phyloP scores from a whole-genome alignment of 345 rosid species.

The Populus pruinosa region DNA sequence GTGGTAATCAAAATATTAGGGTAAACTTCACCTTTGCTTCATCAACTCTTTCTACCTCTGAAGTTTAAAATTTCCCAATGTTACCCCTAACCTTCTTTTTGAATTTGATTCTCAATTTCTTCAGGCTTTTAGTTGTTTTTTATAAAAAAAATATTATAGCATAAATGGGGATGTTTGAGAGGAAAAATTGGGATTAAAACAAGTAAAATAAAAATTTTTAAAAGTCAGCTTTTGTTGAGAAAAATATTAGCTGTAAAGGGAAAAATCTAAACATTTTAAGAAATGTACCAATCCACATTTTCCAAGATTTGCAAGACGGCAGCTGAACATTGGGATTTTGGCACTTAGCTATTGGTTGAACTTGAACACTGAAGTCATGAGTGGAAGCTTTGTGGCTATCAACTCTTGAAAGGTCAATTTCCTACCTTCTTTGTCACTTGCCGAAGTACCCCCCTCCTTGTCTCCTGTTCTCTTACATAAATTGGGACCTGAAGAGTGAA shows the following conservation, averaged over 20 bases:
- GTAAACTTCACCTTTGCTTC: background rate
- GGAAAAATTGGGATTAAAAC: background rate
- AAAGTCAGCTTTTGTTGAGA: too few species aligned
- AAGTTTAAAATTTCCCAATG: background rate
- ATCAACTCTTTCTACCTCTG: background rate
- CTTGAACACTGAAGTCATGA: background rate
- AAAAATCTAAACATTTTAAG: background rate
- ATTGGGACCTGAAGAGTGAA: background rate
- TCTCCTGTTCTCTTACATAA: background rate
- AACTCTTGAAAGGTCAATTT: background rate
- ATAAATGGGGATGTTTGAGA: too few species aligned
- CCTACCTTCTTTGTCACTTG: background rate
- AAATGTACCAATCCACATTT: background rate
- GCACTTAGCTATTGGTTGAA: background rate
- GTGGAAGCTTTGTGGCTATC: background rate
- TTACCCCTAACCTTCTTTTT: background rate
- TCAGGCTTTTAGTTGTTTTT: background rate
- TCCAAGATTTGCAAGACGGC: background rate
- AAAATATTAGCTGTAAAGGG: too few species aligned
- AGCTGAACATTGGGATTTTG: background rate
- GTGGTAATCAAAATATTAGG: background rate
- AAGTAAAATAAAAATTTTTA: too few species aligned
- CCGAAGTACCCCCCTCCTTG: background rate
- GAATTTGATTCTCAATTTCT: too few species aligned
- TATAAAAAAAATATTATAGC: background rate